Base-by-base conservation (phyloP, 2,329 filamentous ascomycete species). In the Colletotrichum sublineola region DNA sequence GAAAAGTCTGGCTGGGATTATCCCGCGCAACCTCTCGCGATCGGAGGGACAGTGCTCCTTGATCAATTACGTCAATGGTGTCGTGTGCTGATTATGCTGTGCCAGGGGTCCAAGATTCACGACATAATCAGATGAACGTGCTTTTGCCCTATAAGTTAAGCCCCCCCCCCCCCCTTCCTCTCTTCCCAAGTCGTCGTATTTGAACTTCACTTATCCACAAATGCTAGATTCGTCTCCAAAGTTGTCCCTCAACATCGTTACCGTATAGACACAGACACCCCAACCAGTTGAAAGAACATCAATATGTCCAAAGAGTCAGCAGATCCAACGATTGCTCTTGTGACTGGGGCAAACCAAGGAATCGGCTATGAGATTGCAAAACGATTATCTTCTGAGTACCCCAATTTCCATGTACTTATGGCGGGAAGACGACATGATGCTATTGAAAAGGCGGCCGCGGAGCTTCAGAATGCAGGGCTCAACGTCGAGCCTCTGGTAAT, bases 401-500 rank as follows among this genome's bases (percentile, higher is more conserved):
- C 67, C 14, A 29, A 67, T 6, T 73, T 71, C 15, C 71, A 63
- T 8, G 58, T 73, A 14, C 56, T 52, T 38, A 71, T 71, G 56
- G 48, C 71, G 1, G 71, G 71, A n/a, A 44, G 71, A 7, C 42
- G 67, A 3, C 53, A 63, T 18, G 67, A 73, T 3, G 71, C 71
- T n/a, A 42, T 73, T 3, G 56, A 73, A 15, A 55, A 73, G 11
- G 57, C 71, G 5, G 56, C 67, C 11, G 31, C 56, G 20, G 62
- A 63, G 5, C 71, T 73, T 6, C 71, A 63, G 12, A 8, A 11
- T 0, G 42, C 62, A 2, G 71, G 71, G 9, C 52, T 71, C 20
- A 18, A 71, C 31, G 71, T 73, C 0, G 71, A 71, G 9, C 75
- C 85, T 2, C 74, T 86, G 2, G 82, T 86, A 18, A 83, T 90